These are phyloP conservation scores for Actinomucor elegans DNA, from an alignment of 371 early-diverging fungal species.

Conservation along the genomic window DNA sequence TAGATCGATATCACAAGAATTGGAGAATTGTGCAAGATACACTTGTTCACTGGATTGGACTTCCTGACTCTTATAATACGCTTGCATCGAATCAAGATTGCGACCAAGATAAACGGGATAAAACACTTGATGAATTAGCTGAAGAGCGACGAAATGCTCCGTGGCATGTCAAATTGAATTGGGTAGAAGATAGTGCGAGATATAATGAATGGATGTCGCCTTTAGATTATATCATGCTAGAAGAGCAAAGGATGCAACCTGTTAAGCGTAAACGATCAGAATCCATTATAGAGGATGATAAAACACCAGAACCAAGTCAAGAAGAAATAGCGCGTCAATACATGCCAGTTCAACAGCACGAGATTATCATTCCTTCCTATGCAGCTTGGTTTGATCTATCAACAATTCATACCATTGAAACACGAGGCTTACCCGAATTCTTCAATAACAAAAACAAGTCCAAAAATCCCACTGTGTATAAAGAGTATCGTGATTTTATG, in stretches of 20 bases:
- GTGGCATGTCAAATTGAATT: conserved; percentile 63
- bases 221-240: conserved; percentile 53
- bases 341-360: conserved; percentile 75
- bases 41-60: conserved; percentile 71
- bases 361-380: conserved; percentile 87
- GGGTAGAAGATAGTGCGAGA: conserved; percentile 68
- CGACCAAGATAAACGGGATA: conserved; percentile 10
- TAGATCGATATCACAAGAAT: conserved; percentile 13
- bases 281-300: conserved; percentile 12
- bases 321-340: conserved; percentile 68
- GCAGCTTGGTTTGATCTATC: conserved; percentile 92
- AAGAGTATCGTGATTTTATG: conserved; percentile 97
- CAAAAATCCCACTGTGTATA: conserved; percentile 91
- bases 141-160: conserved; percentile 37
- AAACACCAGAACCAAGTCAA: conserved; percentile 15
- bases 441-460: conserved; percentile 88
- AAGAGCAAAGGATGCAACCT: conserved; percentile 12
- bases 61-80: conserved; percentile 75
- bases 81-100: conserved; percentile 42
- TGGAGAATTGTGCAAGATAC: conserved; percentile 36
- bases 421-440: conserved; percentile 92
- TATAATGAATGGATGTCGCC: conserved; percentile 80
- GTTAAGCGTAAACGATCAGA: conserved; percentile 23
- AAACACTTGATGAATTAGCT: background rate
- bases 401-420: conserved; percentile 86